These are phyloP conservation scores for Daldinia sp. DNA, from an alignment of 2,329 filamentous ascomycete genomes.

Conservation along the genomic window DNA sequence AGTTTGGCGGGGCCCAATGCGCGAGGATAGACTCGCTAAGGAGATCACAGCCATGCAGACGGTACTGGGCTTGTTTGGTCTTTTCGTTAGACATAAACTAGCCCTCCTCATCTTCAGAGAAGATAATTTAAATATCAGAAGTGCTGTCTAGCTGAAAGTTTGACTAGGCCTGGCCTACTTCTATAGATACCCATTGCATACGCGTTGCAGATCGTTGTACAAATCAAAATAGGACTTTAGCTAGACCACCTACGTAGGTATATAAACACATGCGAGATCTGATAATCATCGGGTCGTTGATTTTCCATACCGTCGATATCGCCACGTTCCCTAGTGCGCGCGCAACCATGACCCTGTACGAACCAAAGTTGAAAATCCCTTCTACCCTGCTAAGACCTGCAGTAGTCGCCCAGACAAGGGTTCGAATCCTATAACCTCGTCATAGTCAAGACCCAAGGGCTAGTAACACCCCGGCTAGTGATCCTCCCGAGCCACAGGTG, in stretches of 20 bases:
- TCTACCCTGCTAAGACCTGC: not conserved
- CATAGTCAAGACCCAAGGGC: not conserved
- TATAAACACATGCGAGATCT: constrained; percentile 18
- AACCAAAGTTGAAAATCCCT: not conserved
- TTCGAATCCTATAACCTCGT: not conserved
- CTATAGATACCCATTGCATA: constrained; percentile 15
- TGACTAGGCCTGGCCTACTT: not conserved
- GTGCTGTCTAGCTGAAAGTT: constrained; percentile 36
- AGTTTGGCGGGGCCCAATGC: constrained; percentile 90
- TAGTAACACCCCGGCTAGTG: not conserved
- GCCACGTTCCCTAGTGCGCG: not conserved
- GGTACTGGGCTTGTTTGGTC: constrained; percentile 76
- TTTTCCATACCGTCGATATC: not conserved
- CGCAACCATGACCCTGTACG: not conserved
- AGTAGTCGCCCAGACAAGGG: not conserved
- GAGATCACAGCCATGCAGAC: constrained; percentile 84
- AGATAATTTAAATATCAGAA: constrained; percentile 73
- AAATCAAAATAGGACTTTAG: constrained; percentile 11
- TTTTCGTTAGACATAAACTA: constrained; percentile 86
- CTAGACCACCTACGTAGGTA: constrained; percentile 25
- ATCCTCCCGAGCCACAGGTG: not conserved
- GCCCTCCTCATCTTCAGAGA: constrained; percentile 88
- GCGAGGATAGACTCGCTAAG: constrained; percentile 82
- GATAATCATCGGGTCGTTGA: constrained; percentile 1
- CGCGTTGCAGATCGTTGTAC: constrained; percentile 13